Evolutionary conservation across 2,329 filamentous ascomycete genomes (phyloP).

Genomic region (Aspergillus ochraceoroseus): DNA sequence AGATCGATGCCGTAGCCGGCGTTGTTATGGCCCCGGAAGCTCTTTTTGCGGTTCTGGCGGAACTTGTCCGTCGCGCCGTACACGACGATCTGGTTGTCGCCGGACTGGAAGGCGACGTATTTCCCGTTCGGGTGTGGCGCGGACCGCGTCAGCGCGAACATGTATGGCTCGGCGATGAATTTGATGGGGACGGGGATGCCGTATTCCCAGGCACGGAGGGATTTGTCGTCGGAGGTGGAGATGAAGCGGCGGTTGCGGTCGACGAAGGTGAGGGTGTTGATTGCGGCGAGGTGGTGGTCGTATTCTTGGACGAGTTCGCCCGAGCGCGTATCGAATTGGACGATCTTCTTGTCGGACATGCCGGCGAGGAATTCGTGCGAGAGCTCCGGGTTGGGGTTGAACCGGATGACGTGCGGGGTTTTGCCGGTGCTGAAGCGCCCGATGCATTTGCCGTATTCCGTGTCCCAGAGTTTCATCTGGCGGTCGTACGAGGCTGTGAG

Average conservation of each 20-base stretch:
- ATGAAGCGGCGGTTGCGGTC: constrained; percentile 94
- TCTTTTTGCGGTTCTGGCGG: constrained; percentile 95
- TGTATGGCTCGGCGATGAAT: constrained; percentile 94
- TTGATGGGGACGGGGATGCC: constrained; percentile 98
- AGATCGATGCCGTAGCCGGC: constrained; percentile 90
- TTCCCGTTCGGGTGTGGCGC: constrained; percentile 83
- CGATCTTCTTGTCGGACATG: constrained; percentile 98
- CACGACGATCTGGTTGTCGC: constrained; percentile 94
- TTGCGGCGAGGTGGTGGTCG: constrained; percentile 93
- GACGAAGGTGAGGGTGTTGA: constrained; percentile 96
- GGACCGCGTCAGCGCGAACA: constrained; percentile 91
- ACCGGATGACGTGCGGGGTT: constrained; percentile 89
- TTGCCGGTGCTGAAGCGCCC: constrained; percentile 88
- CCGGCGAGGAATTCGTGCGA: constrained; percentile 89
- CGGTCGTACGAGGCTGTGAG: constrained; percentile 89
- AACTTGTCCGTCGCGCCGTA: constrained; percentile 95
- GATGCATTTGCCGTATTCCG: constrained; percentile 84
- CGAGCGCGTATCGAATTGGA: constrained; percentile 87
- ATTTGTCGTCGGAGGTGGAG: constrained; percentile 96
- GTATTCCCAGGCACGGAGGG: constrained; percentile 94
- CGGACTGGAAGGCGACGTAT: constrained; percentile 87
- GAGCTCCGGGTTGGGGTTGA: constrained; percentile 74
- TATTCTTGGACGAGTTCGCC: constrained; percentile 90
- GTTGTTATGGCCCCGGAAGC: constrained; percentile 91
- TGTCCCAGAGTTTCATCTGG: constrained; percentile 97